phyloP scores from a whole-genome alignment of 2,329 filamentous ascomycete species.

The Diplodia seriata region DNA sequence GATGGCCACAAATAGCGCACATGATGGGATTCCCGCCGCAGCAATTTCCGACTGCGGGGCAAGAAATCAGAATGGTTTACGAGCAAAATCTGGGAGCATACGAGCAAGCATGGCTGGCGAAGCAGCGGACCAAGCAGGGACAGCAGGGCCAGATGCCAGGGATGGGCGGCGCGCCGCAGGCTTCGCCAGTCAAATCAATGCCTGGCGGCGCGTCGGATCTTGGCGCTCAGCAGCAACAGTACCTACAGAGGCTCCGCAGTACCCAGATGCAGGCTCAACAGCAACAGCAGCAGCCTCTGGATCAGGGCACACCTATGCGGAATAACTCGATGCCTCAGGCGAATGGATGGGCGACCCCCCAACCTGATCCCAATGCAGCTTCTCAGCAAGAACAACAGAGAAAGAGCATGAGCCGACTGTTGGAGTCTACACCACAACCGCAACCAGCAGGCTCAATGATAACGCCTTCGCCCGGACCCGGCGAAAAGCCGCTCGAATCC shows the following conservation, averaged over 20 bases:
- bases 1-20: slow-evolving; percentile 75
- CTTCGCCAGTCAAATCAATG: slow-evolving; percentile 45
- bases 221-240: slow-evolving; percentile 54
- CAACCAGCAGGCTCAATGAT: slow-evolving; percentile 40
- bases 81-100: slow-evolving; percentile 78
- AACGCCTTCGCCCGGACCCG: slow-evolving; percentile 40
- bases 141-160: slow-evolving; percentile 50
- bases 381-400: slow-evolving; percentile 40
- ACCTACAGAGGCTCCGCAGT: slow-evolving; percentile 33
- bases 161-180: slow-evolving; percentile 38
- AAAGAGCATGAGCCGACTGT: slow-evolving; percentile 47
- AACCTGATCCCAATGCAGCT: slow-evolving; percentile 42
- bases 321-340: slow-evolving; percentile 35
- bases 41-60: slow-evolving; percentile 66
- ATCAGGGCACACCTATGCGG: slow-evolving; percentile 25
- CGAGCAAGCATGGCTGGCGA: slow-evolving; percentile 70
- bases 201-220: slow-evolving; percentile 50
- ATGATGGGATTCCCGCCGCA: slow-evolving; percentile 52
- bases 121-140: slow-evolving; percentile 55
- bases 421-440: slow-evolving; percentile 46
- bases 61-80: slow-evolving; percentile 75
- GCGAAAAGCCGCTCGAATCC: slow-evolving; percentile 39
- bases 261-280: slow-evolving; percentile 29
- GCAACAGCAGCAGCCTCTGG: slow-evolving; percentile 24
- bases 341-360: slow-evolving; percentile 58